Base-by-base conservation (phyloP, 345 rosid genomes). In the Excoecaria cochinchinensis region DNA sequence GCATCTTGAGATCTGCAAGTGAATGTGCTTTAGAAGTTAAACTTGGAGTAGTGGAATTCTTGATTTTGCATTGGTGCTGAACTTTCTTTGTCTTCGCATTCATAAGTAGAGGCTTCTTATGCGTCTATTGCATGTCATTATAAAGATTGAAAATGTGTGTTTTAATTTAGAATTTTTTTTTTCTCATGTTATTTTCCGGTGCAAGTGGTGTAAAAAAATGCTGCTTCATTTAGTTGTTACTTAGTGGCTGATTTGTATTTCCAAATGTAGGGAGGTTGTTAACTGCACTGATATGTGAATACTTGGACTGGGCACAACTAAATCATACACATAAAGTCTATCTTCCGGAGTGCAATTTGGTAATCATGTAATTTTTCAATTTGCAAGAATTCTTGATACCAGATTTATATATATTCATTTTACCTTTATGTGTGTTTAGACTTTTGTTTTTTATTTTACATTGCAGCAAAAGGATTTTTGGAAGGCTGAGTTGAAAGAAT, bases 301-400 rank as follows among this genome's bases (percentile, higher is more conserved):
- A 95, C 84, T 88, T 95, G 72, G 98, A 95, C 82, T 93, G 98
- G 98, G 99, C 98, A 0, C 92, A 95, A 53, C 95, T 95, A 14
- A 93, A 91, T 69, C 97, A 93, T 80, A 82, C 97, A 0, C 87
- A 88, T 71, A 93, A 91, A 86, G 97, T 95, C 44, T 95, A 89
- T 89, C 90, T 78, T 76, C 98, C 98, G 3, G 98, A 95, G 78
- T 90, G 97, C 82, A 95, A 95, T 89, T 85, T 93, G 99, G 99
- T 95, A 95, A 88, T 90, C 79, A 73, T 71, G 84, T 84, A 83
- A 77, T 71, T 79, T 57, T 77, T 72, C 77, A 78, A 56, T 57
- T 69, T 47, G 65, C 40, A 8, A 74, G 16, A 55, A 25, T 65
- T 52, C 50, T 59, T 39, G 19, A 59, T 31, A 66, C 47, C 47